Conservation (phyloP, 768 basidiomycete species). For the Mycena belliarum region DNA sequence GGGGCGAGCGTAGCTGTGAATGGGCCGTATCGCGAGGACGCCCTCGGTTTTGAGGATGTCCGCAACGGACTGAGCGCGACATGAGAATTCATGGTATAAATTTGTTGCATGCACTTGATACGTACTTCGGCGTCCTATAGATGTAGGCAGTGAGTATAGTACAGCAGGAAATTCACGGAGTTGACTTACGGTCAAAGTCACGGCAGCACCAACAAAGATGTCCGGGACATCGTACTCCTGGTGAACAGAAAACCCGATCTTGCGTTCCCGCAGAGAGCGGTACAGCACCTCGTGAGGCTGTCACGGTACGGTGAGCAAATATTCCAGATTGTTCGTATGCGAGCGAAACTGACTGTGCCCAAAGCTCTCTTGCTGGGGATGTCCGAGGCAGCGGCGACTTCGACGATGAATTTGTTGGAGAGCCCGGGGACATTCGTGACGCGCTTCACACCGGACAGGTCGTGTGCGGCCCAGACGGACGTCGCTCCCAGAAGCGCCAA, state of each 20-base stretch:
- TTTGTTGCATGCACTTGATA: background rate
- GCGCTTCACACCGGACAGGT: conserved; percentile 40
- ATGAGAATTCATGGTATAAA: background rate
- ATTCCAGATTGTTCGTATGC: too few species aligned
- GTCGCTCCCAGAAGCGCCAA: conserved; percentile 30
- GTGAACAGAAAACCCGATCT: conserved; percentile 45
- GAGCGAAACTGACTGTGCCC: conserved; percentile 18
- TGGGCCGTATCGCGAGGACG: conserved; percentile 60
- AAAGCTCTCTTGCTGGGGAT: conserved; percentile 38
- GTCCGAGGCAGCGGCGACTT: conserved; percentile 44
- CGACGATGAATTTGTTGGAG: conserved; percentile 58
- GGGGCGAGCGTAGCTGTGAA: conserved; percentile 43
- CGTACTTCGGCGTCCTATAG: conserved; percentile 30
- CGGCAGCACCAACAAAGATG: conserved; percentile 59
- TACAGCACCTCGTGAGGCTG: conserved; percentile 58
- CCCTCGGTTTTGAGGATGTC: conserved; percentile 47
- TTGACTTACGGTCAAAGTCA: conserved; percentile 46
- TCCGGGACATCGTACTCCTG: conserved; percentile 54
- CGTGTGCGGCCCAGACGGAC: conserved; percentile 29
- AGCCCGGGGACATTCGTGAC: conserved; percentile 39
- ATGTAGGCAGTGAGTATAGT: background rate
- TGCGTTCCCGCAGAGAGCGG: conserved; percentile 42
- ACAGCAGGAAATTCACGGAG: background rate
- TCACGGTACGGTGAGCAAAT: background rate
- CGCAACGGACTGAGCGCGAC: conserved; percentile 43